Evolutionary conservation across 352 stramenopile genomes (phyloP).

Genomic region (Pythium utonaiense): DNA sequence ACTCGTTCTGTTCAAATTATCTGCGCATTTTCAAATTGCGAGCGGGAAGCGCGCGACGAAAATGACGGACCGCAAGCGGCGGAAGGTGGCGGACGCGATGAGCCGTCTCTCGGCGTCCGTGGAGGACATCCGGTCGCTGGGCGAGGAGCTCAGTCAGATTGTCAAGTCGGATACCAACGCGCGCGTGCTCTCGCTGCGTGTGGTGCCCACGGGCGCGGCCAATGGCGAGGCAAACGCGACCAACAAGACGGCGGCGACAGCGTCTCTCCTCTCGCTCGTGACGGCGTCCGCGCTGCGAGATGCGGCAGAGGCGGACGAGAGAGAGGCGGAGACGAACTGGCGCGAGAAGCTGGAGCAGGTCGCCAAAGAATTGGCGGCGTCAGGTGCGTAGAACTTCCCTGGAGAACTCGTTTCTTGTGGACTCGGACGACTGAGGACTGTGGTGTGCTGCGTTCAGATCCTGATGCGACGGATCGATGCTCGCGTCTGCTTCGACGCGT

Average conservation of each 20-base stretch:
- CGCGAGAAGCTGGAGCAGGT: constrained; percentile 8
- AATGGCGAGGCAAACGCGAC: not conserved
- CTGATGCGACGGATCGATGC: constrained; percentile 8
- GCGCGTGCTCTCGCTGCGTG: constrained; percentile 5
- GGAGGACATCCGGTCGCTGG: constrained; percentile 13
- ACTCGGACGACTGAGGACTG: not conserved
- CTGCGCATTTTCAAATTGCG: not conserved
- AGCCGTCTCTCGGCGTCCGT: constrained; percentile 12
- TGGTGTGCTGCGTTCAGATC: constrained; percentile 1
- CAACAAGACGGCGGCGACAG: not conserved
- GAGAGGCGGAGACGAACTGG: constrained; percentile 5
- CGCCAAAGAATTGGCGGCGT: constrained; percentile 6
- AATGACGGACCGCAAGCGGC: constrained; percentile 19
- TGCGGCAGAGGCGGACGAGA: not conserved
- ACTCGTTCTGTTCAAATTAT: not conserved
- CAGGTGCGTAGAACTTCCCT: not conserved
- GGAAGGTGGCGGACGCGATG: constrained; percentile 14
- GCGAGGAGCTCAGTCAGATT: constrained; percentile 16
- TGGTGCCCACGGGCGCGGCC: not conserved
- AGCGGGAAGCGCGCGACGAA: not conserved
- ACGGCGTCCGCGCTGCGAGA: constrained; percentile 9
- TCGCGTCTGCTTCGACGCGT: constrained; percentile 32
- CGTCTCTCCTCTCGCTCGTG: constrained; percentile 18
- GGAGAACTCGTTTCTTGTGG: too few relatives aligned
- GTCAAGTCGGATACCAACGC: constrained; percentile 6